These are phyloP conservation scores for Cavenderia fasciculata DNA, from an alignment of 78 protist genomes.

Conservation along the genomic window DNA sequence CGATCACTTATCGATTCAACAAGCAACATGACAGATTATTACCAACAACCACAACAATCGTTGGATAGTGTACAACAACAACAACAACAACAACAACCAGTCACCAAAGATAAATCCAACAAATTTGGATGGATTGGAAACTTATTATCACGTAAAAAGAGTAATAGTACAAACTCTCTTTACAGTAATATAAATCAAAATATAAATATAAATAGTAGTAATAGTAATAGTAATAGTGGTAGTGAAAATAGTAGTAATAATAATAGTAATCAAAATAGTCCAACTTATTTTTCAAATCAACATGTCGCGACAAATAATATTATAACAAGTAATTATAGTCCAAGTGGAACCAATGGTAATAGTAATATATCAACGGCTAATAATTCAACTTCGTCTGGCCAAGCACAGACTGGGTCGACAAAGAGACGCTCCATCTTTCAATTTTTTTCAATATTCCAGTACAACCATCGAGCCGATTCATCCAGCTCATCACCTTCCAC, in stretches of 20 bases:
- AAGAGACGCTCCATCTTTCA: no score
- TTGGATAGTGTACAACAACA: background rate
- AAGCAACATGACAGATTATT: no score
- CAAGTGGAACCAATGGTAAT: background rate
- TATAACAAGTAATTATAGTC: no score
- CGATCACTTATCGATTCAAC: no score
- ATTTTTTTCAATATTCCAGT: no score
- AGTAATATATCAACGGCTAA: constrained; percentile 1
- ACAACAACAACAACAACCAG: constrained; percentile 7
- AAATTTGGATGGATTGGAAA: background rate
- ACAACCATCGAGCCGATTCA: no score
- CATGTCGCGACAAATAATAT: no score
- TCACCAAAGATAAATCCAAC: background rate
- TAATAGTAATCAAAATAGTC: no score
- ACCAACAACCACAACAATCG: background rate
- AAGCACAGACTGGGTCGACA: no score
- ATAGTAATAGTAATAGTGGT: background rate
- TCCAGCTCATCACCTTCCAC: no score
- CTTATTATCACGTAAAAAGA: background rate
- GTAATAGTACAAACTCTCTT: background rate
- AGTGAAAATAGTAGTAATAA: background rate
- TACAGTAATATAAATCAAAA: background rate
- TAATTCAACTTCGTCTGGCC: no score
- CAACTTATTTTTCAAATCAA: no score
- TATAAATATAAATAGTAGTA: constrained; percentile 8